A percentile compares a stretch with the other conserved stretches of the same genome.
These are phyloP conservation scores for Yarrowia sp. DNA, from an alignment of 805 yeast species.

Conservation along the genomic window DNA sequence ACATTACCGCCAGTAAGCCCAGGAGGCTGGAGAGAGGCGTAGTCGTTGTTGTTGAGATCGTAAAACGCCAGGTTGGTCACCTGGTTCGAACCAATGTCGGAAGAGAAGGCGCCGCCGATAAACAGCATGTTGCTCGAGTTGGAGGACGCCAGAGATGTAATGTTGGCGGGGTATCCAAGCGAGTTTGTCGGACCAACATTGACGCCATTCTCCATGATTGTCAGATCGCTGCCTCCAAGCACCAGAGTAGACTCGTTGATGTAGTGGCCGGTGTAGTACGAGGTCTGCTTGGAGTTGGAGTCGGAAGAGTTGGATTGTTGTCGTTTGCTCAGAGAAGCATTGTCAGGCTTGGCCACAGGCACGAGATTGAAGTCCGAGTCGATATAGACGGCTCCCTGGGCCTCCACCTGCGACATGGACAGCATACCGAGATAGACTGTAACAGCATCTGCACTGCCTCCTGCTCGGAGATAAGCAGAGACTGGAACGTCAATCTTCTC, in stretches of 20 bases:
- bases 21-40: constrained; percentile 51
- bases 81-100: constrained; percentile 30
- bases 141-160: constrained; percentile 25
- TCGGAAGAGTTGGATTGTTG: not conserved
- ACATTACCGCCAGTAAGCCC: constrained; percentile 42
- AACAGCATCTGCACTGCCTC: not conserved
- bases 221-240: constrained; percentile 14
- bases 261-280: constrained; percentile 15
- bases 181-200: constrained; percentile 34
- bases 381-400: constrained; percentile 4
- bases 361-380: not conserved
- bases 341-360: not conserved
- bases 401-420: not conserved
- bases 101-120: constrained; percentile 39
- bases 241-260: not conserved
- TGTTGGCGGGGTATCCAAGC: constrained; percentile 27
- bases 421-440: constrained; percentile 19
- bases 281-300: not conserved
- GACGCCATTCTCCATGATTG: constrained; percentile 34
- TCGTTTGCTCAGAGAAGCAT: not conserved
- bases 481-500: not conserved
- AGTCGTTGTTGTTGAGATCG: constrained; percentile 44
- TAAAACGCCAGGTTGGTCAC: constrained; percentile 52
- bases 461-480: not conserved
- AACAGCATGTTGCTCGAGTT: constrained; percentile 30